phyloP scores from a whole-genome alignment of 495 filamentous ascomycete genomes.

The Sphaerosporella brunnea region DNA sequence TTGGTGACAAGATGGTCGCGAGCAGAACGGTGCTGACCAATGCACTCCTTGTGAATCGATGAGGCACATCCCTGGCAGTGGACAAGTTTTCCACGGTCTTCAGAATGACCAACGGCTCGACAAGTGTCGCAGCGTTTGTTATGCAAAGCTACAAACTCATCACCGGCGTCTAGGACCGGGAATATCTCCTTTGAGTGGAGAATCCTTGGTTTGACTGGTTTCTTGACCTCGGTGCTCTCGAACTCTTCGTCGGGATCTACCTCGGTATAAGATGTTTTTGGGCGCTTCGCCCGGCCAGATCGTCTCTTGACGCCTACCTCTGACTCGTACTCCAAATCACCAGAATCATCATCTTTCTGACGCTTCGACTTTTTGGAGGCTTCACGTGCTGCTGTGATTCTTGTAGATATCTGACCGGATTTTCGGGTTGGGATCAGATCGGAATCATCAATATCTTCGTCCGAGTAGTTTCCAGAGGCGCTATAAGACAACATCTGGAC shows the following conservation, averaged over 20 bases:
- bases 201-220: conserved; percentile 12
- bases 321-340: conserved; percentile 8
- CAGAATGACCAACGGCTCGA: conserved; percentile 35
- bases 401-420: no score
- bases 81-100: conserved; percentile 43
- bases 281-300: conserved; percentile 15
- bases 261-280: conserved; percentile 20
- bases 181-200: conserved; percentile 18
- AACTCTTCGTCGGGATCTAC: conserved; percentile 25
- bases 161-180: conserved; percentile 14
- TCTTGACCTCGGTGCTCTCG: conserved; percentile 13
- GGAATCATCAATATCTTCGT: conserved; percentile 14
- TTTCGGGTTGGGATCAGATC: conserved; percentile 8
- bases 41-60: conserved; percentile 63
- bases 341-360: neutral
- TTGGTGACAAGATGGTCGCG: conserved; percentile 95
- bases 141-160: conserved; percentile 33
- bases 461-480: neutral
- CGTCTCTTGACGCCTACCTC: conserved; percentile 1
- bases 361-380: conserved; percentile 1
- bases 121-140: conserved; percentile 59
- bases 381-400: conserved; percentile 5
- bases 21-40: conserved; percentile 44
- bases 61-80: conserved; percentile 82
- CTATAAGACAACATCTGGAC: neutral